phyloP scores from a whole-genome alignment of 345 rosid genomes.

The Pistacia integerrima region DNA sequence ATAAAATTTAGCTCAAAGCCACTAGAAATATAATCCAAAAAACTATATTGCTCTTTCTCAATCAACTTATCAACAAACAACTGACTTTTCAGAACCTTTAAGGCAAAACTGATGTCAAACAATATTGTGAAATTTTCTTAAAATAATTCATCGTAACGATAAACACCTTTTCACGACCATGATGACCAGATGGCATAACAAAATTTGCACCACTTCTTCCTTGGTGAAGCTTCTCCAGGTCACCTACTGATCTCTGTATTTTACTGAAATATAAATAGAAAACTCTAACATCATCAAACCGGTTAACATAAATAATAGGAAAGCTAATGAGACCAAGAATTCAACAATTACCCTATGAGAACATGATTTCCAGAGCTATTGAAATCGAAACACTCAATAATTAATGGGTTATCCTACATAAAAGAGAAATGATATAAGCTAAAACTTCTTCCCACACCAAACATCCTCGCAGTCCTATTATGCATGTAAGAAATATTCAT shows the following conservation, averaged over 20 bases:
- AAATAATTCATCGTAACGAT: conserved; percentile 3
- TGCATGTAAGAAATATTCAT: not conserved
- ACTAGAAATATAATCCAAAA: conserved; percentile 83
- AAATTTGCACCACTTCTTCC: conserved; percentile 55
- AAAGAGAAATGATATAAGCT: conserved; percentile 7
- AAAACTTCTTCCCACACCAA: not conserved
- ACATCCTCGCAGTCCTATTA: not conserved
- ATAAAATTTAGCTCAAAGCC: conserved; percentile 89
- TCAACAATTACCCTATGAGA: conserved; percentile 62
- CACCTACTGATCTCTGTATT: conserved; percentile 69
- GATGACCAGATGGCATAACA: conserved; percentile 35
- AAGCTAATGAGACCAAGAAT: not conserved
- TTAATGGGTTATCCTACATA: conserved; percentile 69
- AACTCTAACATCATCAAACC: conserved; percentile 6
- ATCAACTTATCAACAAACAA: conserved; percentile 67
- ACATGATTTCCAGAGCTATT: conserved; percentile 67
- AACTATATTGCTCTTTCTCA: conserved; percentile 69
- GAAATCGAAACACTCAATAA: conserved; percentile 86
- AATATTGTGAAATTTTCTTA: conserved; percentile 5
- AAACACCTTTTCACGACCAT: conserved; percentile 62
- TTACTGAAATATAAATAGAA: conserved; percentile 40
- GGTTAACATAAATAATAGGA: not conserved
- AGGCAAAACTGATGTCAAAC: conserved; percentile 10
- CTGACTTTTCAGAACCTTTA: conserved; percentile 69
- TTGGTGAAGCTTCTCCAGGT: conserved; percentile 59